Conservation (phyloP, 345 rosid genomes). For the Euclidium syriacum region DNA sequence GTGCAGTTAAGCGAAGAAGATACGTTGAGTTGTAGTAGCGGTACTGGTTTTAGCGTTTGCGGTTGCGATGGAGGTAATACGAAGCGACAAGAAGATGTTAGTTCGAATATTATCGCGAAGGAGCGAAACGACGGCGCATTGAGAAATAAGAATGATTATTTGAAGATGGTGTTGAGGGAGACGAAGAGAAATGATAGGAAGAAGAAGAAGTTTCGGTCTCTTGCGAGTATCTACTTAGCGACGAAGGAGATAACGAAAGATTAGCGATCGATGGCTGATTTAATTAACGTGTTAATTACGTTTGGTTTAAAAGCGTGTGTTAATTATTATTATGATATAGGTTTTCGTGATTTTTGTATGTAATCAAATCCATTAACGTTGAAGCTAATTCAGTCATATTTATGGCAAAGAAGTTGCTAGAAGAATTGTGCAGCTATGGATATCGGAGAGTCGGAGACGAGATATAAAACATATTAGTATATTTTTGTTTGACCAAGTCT, state of each 20-base stretch:
- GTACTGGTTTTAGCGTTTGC: neutral
- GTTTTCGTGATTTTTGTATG: neutral
- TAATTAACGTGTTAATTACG: constrained; percentile 1
- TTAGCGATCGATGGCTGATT: no score
- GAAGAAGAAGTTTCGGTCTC: constrained; percentile 25
- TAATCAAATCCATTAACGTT: neutral
- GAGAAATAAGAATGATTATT: neutral
- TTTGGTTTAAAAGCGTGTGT: neutral
- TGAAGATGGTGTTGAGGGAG: neutral
- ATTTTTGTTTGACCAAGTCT: neutral
- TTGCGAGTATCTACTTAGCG: constrained; percentile 15
- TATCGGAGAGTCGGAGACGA: no score
- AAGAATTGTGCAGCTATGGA: neutral
- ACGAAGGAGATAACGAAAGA: constrained; percentile 11
- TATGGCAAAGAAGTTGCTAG: neutral
- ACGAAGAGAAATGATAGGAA: neutral
- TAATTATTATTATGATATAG: neutral
- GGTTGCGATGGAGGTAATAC: neutral
- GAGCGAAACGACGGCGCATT: neutral
- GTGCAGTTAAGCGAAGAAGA: constrained; percentile 27
- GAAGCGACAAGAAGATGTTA: constrained; percentile 14
- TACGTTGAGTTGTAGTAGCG: constrained; percentile 27
- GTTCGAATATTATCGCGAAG: neutral
- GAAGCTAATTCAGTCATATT: no score
- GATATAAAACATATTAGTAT: neutral